Conservation (phyloP, 129 eudicot species). For the Flaveria bidentis region DNA sequence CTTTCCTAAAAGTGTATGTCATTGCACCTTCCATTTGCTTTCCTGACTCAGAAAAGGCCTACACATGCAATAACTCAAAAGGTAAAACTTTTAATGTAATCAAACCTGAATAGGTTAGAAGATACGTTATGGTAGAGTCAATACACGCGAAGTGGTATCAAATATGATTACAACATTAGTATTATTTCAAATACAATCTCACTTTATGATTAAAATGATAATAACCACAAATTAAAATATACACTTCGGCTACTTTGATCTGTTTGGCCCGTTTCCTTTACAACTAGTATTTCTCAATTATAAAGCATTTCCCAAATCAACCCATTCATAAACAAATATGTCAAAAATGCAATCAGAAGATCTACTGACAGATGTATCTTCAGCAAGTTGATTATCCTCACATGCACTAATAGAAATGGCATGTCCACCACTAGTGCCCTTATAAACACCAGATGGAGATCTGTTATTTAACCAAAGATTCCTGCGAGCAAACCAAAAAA, state of each 20-base stretch:
- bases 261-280: not conserved
- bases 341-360: not conserved
- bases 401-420: slow-evolving; percentile 79
- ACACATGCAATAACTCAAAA: slow-evolving; percentile 19
- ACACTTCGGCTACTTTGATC: not conserved
- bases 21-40: slow-evolving; percentile 77
- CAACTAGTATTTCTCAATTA: not conserved
- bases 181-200: not conserved
- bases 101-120: not conserved
- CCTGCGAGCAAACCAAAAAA: slow-evolving; percentile 37
- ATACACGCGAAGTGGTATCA: not conserved
- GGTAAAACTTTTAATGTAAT: not conserved
- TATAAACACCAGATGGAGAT: slow-evolving; percentile 63
- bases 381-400: slow-evolving; percentile 70
- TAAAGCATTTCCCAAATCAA: not conserved
- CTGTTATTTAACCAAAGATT: slow-evolving; percentile 49
- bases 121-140: not conserved
- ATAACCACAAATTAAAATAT: not conserved
- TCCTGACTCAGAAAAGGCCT: slow-evolving; percentile 60
- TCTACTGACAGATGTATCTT: slow-evolving; percentile 65
- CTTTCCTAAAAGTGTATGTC: slow-evolving; percentile 65
- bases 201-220: not conserved
- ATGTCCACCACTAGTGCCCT: slow-evolving; percentile 66
- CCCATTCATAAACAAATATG: not conserved
- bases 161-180: not conserved